A percentile compares a stretch with the other conserved stretches of the same genome.
Evolutionary conservation across 805 yeast species (phyloP).

Genomic region (Zygosaccharomyces bailii): DNA sequence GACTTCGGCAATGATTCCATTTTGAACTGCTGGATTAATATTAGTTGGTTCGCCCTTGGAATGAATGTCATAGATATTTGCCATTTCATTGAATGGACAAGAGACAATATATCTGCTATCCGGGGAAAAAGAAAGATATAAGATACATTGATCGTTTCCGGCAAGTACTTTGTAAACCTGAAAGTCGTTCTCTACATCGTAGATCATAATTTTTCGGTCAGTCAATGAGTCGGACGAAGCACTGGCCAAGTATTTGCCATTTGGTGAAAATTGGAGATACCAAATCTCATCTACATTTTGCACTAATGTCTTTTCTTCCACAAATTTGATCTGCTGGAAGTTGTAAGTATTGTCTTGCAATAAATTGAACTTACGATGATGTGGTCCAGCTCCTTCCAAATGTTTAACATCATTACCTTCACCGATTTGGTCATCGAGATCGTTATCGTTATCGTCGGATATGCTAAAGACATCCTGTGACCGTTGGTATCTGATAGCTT

Average conservation of each 20-base stretch:
- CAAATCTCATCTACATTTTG: conserved; percentile 76
- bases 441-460: conserved; percentile 26
- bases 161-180: conserved; percentile 37
- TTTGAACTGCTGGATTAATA: conserved; percentile 16
- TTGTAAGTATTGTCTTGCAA: conserved; percentile 22
- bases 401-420: background rate
- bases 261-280: conserved; percentile 74
- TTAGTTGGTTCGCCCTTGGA: conserved; percentile 31
- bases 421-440: background rate
- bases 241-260: conserved; percentile 72
- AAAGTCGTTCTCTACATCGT: conserved; percentile 55
- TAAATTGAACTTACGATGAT: conserved; percentile 16
- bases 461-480: conserved; percentile 37
- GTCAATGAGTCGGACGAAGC: conserved; percentile 53
- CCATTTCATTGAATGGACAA: conserved; percentile 67
- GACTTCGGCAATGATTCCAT: conserved; percentile 23
- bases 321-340: conserved; percentile 22
- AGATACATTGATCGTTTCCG: conserved; percentile 52
- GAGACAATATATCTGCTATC: conserved; percentile 64
- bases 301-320: conserved; percentile 24
- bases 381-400: background rate
- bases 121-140: conserved; percentile 73
- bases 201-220: conserved; percentile 56
- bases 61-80: conserved; percentile 64
- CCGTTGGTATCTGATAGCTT: conserved; percentile 48